Conservation (phyloP, 2,329 filamentous ascomycete species). For the Lachnellula arida region DNA sequence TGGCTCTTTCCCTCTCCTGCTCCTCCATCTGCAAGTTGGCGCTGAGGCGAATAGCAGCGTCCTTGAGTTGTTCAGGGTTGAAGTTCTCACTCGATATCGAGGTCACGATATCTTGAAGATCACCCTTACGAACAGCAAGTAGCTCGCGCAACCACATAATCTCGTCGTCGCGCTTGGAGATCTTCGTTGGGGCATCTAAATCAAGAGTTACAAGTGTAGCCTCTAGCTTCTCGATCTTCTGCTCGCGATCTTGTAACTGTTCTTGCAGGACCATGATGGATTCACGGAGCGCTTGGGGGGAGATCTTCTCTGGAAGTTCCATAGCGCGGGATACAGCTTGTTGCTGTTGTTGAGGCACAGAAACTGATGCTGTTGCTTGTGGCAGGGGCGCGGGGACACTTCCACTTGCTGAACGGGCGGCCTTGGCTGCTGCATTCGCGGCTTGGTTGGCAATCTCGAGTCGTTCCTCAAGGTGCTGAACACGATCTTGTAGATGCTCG, state of each 20-base stretch:
- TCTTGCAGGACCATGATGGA: slow-evolving; percentile 96
- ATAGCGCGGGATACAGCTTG: slow-evolving; percentile 38
- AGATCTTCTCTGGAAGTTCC: slow-evolving; percentile 76
- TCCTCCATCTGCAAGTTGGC: slow-evolving; percentile 98
- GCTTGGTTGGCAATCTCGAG: slow-evolving; percentile 83
- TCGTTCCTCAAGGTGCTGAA: slow-evolving; percentile 82
- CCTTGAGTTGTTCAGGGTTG: slow-evolving; percentile 74
- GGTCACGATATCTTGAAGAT: slow-evolving; percentile 86
- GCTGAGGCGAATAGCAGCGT: slow-evolving; percentile 87
- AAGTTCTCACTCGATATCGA: slow-evolving; percentile 70
- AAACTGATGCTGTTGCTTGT: slow-evolving; percentile 3
- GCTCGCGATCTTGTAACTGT: slow-evolving; percentile 90
- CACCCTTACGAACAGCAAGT: slow-evolving; percentile 81
- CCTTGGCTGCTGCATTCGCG: slow-evolving; percentile 48
- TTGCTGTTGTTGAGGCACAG: background rate
- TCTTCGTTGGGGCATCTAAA: slow-evolving; percentile 72
- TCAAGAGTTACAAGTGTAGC: slow-evolving; percentile 64
- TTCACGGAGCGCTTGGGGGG: slow-evolving; percentile 88
- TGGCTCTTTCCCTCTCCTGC: slow-evolving; percentile 83
- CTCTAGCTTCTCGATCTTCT: slow-evolving; percentile 83
- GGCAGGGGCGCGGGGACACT: background rate
- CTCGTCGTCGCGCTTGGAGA: slow-evolving; percentile 89
- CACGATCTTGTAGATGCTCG: slow-evolving; percentile 79
- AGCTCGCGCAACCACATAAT: slow-evolving; percentile 94
- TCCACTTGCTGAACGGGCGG: slow-evolving; percentile 28